Base-by-base conservation (phyloP, 257 asterid species). In the Salvia hispanica region DNA sequence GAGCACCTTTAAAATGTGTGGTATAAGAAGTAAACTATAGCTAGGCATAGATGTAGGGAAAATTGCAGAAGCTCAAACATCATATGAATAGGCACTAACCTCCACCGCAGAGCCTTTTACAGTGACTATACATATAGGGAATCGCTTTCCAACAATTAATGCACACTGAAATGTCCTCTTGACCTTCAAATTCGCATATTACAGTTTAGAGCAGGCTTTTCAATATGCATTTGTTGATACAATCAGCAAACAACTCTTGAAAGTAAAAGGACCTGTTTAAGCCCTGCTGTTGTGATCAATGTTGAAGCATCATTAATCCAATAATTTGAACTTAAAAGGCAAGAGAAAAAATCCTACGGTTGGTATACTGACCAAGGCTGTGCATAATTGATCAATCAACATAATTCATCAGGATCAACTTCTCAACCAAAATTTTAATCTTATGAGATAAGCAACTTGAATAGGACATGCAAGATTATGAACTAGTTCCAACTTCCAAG, bases 91-190 rank as follows among this genome's bases (percentile, higher is more conserved):
- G 71, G 69, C 71, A 75, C 88, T 67, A 80, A 93, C 99, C 96
- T 94, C 99, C 66, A 94, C 85, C 7, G 73, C 42, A 60, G 84
- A 74, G 73, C 81, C 89, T 73, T 77, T 83, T 57, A 79, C 0
- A 47, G 39, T 61, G 62, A 94, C 99, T 67, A 62, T 77, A 58
- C 99, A 94, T 73, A 94, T 89, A 40, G 99, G 99, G 85, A 86
- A 91, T 9, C 92, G 79, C 52, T 71, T 75, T 73, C 99, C 97
- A 68, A 94, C 79, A 67, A 91, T 84, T 15, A 73, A 16, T 58
- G 89, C 86, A 34, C 68, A 77, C 33, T 14, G 77, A 73, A 91
- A 87, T 52, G 37, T 67, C 75, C 42, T 78, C 59, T 62, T 75
- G 48, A 94, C 84, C 99, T 93, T 78, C 71, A 72, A 11, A 67